These are phyloP conservation scores for Zoysia pacifica DNA, from an alignment of 176 grass and related monocot genomes.

Conservation along the genomic window DNA sequence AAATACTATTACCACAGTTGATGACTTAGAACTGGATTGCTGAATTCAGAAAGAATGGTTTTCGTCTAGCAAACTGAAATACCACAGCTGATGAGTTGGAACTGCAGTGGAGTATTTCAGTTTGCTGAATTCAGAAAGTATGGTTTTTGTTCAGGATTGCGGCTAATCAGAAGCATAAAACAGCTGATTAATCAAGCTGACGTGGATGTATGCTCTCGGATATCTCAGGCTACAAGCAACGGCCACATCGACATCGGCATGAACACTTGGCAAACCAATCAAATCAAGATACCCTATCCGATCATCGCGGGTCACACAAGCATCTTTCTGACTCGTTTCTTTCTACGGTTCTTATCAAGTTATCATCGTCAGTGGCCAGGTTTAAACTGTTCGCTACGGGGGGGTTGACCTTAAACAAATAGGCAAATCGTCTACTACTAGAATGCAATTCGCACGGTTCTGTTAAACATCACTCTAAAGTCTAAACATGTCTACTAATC, in stretches of 20 bases:
- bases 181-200: neutral
- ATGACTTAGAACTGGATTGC: neutral
- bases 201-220: neutral
- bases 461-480: neutral
- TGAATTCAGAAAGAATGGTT: neutral
- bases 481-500: neutral
- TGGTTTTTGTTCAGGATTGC: neutral
- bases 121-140: neutral
- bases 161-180: neutral
- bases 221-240: neutral
- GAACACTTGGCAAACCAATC: constrained; percentile 25
- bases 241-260: neutral
- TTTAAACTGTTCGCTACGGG: neutral
- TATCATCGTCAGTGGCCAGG: constrained; percentile 20
- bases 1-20: neutral
- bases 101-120: neutral
- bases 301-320: constrained; percentile 16
- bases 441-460: neutral
- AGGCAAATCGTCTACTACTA: neutral
- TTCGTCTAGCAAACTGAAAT: neutral
- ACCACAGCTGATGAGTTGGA: neutral
- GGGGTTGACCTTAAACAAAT: neutral
- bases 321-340: constrained; percentile 9
- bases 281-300: neutral
- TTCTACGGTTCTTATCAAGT: constrained; percentile 11